Evolutionary conservation across 2,329 filamentous ascomycete species (phyloP).

Genomic region (Fusarium siculi): DNA sequence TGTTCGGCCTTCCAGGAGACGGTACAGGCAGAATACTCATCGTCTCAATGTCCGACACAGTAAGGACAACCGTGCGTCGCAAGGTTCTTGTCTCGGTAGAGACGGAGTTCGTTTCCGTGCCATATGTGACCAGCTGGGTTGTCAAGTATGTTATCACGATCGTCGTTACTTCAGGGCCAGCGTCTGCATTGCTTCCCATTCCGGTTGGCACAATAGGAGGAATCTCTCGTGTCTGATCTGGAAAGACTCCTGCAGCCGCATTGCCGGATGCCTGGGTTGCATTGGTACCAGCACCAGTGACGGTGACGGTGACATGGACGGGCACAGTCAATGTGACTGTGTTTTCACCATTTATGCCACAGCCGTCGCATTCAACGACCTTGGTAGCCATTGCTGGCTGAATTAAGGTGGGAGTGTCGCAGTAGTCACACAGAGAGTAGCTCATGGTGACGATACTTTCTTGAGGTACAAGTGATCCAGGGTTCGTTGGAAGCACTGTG

Average conservation of each 20-base stretch:
- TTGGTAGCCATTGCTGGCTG: slow-evolving; percentile 38
- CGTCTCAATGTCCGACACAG: slow-evolving; percentile 1
- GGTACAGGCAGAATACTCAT: slow-evolving; percentile 17
- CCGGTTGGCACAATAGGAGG: slow-evolving; percentile 12
- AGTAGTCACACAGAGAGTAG: slow-evolving; percentile 38
- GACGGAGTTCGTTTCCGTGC: slow-evolving; percentile 3
- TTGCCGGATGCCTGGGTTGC: neutral
- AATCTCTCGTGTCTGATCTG: neutral
- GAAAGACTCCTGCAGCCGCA: neutral
- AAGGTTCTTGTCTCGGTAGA: slow-evolving; percentile 22
- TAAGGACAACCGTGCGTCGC: slow-evolving; percentile 26
- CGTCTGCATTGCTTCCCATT: neutral
- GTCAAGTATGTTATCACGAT: slow-evolving; percentile 29
- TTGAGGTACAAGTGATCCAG: slow-evolving; percentile 45
- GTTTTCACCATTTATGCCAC: slow-evolving; percentile 36
- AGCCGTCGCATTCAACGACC: slow-evolving; percentile 36
- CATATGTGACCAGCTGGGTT: slow-evolving; percentile 21
- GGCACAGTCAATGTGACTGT: slow-evolving; percentile 42
- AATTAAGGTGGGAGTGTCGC: slow-evolving; percentile 28
- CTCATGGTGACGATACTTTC: slow-evolving; percentile 49
- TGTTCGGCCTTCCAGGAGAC: neutral
- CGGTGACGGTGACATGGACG: slow-evolving; percentile 11
- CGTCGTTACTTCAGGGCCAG: slow-evolving; percentile 11
- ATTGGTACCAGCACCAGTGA: neutral
- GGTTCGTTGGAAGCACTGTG: slow-evolving; percentile 47